Conservation (phyloP, 108 stramenopile genomes). For the Aurantiochytrium sp. region DNA sequence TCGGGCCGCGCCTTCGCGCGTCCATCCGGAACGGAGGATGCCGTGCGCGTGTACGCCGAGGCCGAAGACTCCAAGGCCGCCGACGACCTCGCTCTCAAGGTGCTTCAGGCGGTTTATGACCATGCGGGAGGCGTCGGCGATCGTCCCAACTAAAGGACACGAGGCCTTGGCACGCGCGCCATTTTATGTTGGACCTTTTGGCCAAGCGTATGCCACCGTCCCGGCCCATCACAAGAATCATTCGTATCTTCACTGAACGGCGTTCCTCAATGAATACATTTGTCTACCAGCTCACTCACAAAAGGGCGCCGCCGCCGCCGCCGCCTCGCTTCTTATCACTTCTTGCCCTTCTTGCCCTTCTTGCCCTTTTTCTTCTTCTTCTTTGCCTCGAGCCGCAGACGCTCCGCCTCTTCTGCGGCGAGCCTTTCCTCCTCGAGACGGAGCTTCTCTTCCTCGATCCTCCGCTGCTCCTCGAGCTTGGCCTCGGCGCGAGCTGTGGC, state of each 20-base stretch:
- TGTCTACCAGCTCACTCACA: no score
- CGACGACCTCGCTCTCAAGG: slow-evolving; percentile 43
- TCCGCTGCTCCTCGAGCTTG: background rate
- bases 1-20: slow-evolving; percentile 81
- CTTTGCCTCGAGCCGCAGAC: background rate
- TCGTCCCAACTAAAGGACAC: background rate
- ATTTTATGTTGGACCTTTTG: no score
- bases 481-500: background rate
- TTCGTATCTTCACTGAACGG: no score
- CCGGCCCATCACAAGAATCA: no score
- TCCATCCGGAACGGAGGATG: slow-evolving; percentile 96
- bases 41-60: slow-evolving; percentile 97
- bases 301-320: no score
- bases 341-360: slow-evolving; percentile 11
- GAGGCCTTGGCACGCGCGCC: no score
- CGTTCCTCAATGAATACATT: no score
- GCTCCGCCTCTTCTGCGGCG: slow-evolving; percentile 4
- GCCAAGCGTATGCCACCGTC: no score
- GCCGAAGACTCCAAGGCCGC: slow-evolving; percentile 46
- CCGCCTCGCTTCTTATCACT: background rate
- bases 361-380: slow-evolving; percentile 32
- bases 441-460: background rate
- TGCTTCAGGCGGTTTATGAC: slow-evolving; percentile 2
- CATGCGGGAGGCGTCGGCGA: slow-evolving; percentile 1
- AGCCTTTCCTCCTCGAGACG: background rate